These are phyloP conservation scores for Rosa lucieae DNA, from an alignment of 306 rosid species.

Conservation along the genomic window DNA sequence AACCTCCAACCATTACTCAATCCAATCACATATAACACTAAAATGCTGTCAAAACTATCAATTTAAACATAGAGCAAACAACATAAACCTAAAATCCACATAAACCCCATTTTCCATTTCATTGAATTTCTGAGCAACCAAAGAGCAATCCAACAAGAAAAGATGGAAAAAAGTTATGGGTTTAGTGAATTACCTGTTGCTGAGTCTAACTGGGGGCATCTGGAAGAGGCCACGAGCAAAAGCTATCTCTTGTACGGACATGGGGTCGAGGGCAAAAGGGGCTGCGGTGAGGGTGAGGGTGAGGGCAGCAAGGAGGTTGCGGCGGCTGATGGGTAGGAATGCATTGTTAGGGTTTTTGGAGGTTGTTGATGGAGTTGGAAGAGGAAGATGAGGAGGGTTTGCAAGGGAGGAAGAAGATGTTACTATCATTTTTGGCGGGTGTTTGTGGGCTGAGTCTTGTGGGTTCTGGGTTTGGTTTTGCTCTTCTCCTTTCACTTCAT, in stretches of 20 bases:
- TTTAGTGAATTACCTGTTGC: slow-evolving; percentile 34
- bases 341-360: slow-evolving; percentile 6
- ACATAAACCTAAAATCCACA: background rate
- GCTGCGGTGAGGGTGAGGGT: slow-evolving; percentile 29
- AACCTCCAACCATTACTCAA: background rate
- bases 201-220: slow-evolving; percentile 49
- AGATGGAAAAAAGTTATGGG: background rate
- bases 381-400: slow-evolving; percentile 8
- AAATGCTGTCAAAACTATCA: background rate
- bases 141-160: background rate
- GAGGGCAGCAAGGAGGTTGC: slow-evolving; percentile 29
- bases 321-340: slow-evolving; percentile 31
- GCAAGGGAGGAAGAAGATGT: slow-evolving; percentile 19
- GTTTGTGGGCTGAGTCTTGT: background rate
- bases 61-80: background rate
- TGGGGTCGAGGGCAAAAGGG: slow-evolving; percentile 11
- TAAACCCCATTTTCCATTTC: background rate
- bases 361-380: slow-evolving; percentile 14
- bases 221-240: slow-evolving; percentile 49
- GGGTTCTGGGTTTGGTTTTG: background rate
- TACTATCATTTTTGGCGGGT: slow-evolving; percentile 32
- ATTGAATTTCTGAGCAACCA: background rate
- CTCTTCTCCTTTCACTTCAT: background rate
- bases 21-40: background rate
- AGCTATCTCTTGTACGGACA: slow-evolving; percentile 15